phyloP scores from a whole-genome alignment of 768 basidiomycete genomes.

The Phaffia australis region DNA sequence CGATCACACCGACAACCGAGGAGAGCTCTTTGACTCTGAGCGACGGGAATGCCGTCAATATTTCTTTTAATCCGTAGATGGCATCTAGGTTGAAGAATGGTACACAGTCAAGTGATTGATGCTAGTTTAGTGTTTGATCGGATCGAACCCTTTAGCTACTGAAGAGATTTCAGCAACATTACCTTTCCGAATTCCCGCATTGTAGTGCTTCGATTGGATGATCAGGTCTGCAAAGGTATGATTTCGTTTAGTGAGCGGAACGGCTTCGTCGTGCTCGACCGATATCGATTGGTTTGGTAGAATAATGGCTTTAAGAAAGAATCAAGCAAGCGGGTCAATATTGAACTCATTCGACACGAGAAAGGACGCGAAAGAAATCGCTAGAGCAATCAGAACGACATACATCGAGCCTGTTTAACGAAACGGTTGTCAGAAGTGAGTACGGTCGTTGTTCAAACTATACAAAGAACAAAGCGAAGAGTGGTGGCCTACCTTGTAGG shows the following conservation, averaged over 20 bases:
- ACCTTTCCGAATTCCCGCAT: constrained; percentile 63
- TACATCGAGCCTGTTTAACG: constrained; percentile 15
- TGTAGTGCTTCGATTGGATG: constrained; percentile 73
- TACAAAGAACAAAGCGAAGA: not conserved
- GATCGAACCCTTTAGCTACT: too few relatives aligned
- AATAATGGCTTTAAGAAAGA: constrained; percentile 56
- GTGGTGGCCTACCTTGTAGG: constrained; percentile 83
- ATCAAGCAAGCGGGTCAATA: not conserved
- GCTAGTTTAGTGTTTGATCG: not conserved
- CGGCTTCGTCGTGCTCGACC: constrained; percentile 46
- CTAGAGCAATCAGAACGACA: not conserved
- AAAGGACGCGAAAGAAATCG: not conserved
- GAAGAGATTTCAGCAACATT: constrained; percentile 21
- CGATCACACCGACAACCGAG: constrained; percentile 36
- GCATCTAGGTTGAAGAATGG: constrained; percentile 47
- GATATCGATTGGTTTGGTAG: constrained; percentile 74
- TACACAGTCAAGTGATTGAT: not conserved
- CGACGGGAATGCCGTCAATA: constrained; percentile 54
- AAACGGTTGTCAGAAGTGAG: constrained; percentile 3
- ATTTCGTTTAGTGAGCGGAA: constrained; percentile 65
- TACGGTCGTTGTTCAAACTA: not conserved
- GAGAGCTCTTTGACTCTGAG: constrained; percentile 49
- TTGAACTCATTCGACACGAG: not conserved
- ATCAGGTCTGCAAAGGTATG: constrained; percentile 67
- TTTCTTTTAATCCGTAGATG: constrained; percentile 57